phyloP scores from a whole-genome alignment of 768 basidiomycete genomes.

The Rhodosporidiobolus odoratus region DNA sequence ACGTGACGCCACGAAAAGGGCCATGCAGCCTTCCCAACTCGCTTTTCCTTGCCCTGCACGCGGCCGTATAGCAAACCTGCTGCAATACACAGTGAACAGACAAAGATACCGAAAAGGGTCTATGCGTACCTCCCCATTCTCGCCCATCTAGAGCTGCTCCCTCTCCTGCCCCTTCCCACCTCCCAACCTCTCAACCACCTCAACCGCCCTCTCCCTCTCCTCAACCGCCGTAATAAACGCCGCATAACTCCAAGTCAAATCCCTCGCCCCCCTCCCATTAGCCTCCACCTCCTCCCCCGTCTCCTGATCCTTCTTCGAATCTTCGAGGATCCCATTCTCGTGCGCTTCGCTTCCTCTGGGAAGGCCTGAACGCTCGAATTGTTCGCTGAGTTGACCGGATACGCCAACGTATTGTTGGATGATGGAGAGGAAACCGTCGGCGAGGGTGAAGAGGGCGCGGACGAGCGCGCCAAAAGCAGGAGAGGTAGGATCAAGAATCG shows the following conservation, averaged over 20 bases:
- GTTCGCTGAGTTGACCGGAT: slow-evolving; percentile 22
- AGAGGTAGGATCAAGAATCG: not conserved
- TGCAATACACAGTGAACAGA: too few species aligned
- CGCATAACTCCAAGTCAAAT: slow-evolving; percentile 36
- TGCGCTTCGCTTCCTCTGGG: slow-evolving; percentile 3
- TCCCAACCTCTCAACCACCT: not conserved
- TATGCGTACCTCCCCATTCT: not conserved
- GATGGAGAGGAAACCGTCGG: slow-evolving; percentile 29
- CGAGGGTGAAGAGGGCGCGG: slow-evolving; percentile 10
- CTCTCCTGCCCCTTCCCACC: not conserved
- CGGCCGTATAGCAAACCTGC: too few species aligned
- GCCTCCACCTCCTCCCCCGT: slow-evolving; percentile 11
- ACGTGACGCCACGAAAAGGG: too few species aligned
- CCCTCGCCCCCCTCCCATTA: slow-evolving; percentile 28
- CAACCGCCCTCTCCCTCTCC: slow-evolving; percentile 5
- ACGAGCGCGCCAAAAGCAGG: not conserved
- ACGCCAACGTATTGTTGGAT: slow-evolving; percentile 23
- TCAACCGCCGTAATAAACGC: slow-evolving; percentile 20
- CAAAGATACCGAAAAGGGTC: not conserved
- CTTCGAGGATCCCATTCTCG: slow-evolving; percentile 17
- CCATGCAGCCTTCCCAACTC: too few species aligned
- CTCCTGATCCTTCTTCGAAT: slow-evolving; percentile 10
- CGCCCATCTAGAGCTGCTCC: not conserved
- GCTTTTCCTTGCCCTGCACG: too few species aligned
- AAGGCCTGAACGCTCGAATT: slow-evolving; percentile 15